Conservation (phyloP, 2,329 filamentous ascomycete genomes). For the Chalaropsis thielavioides region DNA sequence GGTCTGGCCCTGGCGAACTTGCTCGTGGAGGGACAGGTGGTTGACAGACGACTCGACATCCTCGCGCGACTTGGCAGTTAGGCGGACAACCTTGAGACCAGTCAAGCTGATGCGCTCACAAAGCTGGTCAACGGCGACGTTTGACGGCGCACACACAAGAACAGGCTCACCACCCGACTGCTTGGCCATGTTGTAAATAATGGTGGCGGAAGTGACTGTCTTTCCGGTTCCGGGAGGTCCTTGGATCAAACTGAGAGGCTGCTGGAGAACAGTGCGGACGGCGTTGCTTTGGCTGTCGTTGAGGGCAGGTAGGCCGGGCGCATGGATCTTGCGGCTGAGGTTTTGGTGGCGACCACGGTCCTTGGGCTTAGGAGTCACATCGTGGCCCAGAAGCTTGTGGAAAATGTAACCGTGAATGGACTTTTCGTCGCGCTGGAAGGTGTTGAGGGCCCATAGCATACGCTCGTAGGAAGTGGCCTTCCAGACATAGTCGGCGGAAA, state of each 20-base stretch:
- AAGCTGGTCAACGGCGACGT: conserved; percentile 94
- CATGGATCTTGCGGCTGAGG: conserved; percentile 92
- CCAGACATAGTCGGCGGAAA: conserved; percentile 98
- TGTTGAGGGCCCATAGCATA: conserved; percentile 99
- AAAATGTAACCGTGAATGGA: conserved; percentile 98
- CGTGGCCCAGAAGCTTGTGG: conserved; percentile 87
- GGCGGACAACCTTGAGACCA: conserved; percentile 86
- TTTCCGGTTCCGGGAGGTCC: conserved; percentile 95
- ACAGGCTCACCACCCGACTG: conserved; percentile 79
- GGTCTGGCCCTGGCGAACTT: conserved; percentile 93
- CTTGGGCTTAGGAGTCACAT: conserved; percentile 87
- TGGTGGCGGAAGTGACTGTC: conserved; percentile 94
- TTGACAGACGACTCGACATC: conserved; percentile 98
- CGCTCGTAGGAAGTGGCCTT: conserved; percentile 98
- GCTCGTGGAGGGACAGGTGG: conserved; percentile 88
- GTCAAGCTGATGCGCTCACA: conserved; percentile 94
- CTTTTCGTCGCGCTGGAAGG: conserved; percentile 93
- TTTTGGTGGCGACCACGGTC: conserved; percentile 49
- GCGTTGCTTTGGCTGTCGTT: conserved; percentile 93
- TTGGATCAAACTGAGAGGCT: conserved; percentile 88
- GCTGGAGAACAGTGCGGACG: conserved; percentile 87
- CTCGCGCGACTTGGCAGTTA: conserved; percentile 97
- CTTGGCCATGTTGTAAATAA: conserved; percentile 95
- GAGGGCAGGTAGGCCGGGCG: conserved; percentile 82
- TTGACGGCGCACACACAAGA: conserved; percentile 90